Conservation (phyloP, 805 yeast genomes). For the Candida jianshihensis region DNA sequence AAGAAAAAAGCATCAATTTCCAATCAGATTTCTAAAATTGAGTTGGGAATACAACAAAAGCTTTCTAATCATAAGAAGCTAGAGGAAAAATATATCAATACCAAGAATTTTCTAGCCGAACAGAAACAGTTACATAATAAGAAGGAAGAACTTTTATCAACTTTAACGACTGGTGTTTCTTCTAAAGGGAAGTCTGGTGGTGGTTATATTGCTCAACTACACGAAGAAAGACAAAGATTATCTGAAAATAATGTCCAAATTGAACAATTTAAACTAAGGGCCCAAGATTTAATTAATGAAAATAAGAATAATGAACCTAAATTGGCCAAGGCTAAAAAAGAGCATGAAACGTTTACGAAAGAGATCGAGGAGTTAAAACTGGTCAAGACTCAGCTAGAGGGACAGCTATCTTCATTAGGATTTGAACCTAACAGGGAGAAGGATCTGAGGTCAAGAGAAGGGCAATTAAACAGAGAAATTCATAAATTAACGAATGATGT, state of each 20-base stretch:
- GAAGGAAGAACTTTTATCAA: conserved; percentile 75
- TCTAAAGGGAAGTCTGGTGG: conserved; percentile 67
- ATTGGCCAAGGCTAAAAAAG: conserved; percentile 45
- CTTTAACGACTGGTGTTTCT: conserved; percentile 85
- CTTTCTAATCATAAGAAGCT: conserved; percentile 30
- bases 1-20: conserved; percentile 28
- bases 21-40: conserved; percentile 28
- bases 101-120: conserved; percentile 36
- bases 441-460: conserved; percentile 41
- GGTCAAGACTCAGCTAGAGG: conserved; percentile 32
- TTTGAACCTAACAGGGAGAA: conserved; percentile 42
- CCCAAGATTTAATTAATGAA: conserved; percentile 50
- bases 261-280: conserved; percentile 53
- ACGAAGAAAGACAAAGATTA: conserved; percentile 49
- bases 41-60: conserved; percentile 28
- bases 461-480: conserved; percentile 35
- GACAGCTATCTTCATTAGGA: conserved; percentile 45
- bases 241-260: conserved; percentile 47
- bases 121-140: conserved; percentile 42
- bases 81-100: conserved; percentile 37
- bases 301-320: conserved; percentile 38
- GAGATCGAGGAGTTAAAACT: conserved; percentile 37
- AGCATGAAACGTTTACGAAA: conserved; percentile 32
- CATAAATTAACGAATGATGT: conserved; percentile 38
- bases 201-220: conserved; percentile 71